phyloP scores from a whole-genome alignment of 352 stramenopile genomes.

The Saprolegnia parasitica region DNA sequence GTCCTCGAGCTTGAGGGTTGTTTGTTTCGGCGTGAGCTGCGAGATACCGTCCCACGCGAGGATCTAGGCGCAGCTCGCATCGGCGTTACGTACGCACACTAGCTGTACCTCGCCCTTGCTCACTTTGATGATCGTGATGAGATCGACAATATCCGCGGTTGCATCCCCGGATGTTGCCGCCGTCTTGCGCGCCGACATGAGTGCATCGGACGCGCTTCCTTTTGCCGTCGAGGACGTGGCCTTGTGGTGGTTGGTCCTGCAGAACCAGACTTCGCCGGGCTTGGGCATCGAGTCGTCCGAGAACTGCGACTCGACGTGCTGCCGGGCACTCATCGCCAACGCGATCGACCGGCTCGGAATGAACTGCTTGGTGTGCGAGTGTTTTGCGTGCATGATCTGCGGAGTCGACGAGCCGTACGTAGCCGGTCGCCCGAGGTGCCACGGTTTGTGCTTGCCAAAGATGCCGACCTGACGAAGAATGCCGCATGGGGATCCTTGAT shows the following conservation, averaged over 20 bases:
- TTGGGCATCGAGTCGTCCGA: conserved; percentile 76
- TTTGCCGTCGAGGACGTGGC: no score
- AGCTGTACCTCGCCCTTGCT: conserved; percentile 56
- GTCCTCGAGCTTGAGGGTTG: conserved; percentile 63
- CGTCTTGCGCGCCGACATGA: conserved; percentile 5
- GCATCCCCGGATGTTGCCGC: neutral
- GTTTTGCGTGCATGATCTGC: neutral
- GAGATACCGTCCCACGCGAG: conserved; percentile 57
- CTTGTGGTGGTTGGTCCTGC: conserved; percentile 42
- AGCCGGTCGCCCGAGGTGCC: conserved; percentile 51
- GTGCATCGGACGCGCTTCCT: neutral
- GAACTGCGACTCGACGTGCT: conserved; percentile 38
- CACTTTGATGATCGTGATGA: conserved; percentile 73
- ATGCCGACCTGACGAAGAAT: conserved; percentile 37
- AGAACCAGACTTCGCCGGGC: conserved; percentile 69
- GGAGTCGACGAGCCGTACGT: conserved; percentile 38
- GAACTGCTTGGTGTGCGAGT: conserved; percentile 35
- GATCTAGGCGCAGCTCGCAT: conserved; percentile 36
- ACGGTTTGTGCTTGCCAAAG: conserved; percentile 57
- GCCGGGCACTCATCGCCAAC: conserved; percentile 36
- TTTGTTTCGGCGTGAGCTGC: conserved; percentile 44
- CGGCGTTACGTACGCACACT: neutral
- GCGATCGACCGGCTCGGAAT: conserved; percentile 56
- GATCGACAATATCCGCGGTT: conserved; percentile 45
- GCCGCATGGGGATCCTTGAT: neutral